A percentile compares a stretch with the other conserved stretches of the same genome.
These are phyloP conservation scores for Hyaloscypha bicolor DNA, from an alignment of 495 filamentous ascomycete species.

Conservation along the genomic window DNA sequence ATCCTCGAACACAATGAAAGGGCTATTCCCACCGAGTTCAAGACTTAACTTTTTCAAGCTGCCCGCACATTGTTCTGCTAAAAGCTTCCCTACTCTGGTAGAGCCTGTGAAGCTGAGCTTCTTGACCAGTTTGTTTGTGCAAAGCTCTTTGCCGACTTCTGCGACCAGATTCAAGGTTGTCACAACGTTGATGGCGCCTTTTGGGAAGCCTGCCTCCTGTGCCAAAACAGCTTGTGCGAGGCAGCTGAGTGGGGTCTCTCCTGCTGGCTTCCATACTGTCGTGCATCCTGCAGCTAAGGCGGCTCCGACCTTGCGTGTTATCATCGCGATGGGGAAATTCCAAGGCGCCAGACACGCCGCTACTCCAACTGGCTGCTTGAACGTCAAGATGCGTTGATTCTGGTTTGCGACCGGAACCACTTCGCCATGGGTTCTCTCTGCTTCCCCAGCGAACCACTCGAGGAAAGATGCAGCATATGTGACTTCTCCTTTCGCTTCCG, in stretches of 20 bases:
- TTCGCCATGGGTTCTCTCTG: conserved; percentile 68
- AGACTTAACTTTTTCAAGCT: conserved; percentile 84
- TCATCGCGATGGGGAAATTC: conserved; percentile 46
- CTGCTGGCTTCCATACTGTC: conserved; percentile 78
- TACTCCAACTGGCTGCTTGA: conserved; percentile 43
- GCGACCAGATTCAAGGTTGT: conserved; percentile 70
- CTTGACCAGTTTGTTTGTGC: conserved; percentile 65
- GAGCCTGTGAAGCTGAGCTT: conserved; percentile 89
- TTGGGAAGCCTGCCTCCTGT: conserved; percentile 77
- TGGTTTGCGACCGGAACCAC: conserved; percentile 37
- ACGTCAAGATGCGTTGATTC: conserved; percentile 31
- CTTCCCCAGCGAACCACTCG: conserved; percentile 81
- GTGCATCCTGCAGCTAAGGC: conserved; percentile 60
- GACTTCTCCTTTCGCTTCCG: conserved; percentile 73
- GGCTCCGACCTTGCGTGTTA: conserved; percentile 41
- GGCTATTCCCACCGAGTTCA: conserved; percentile 86
- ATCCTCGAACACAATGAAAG: conserved; percentile 92
- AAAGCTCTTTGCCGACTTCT: conserved; percentile 69
- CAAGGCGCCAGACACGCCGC: conserved; percentile 31
- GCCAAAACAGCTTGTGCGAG: conserved; percentile 80
- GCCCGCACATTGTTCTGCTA: conserved; percentile 75
- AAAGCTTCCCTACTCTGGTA: conserved; percentile 76
- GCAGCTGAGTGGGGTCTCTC: conserved; percentile 81
- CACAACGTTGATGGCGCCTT: conserved; percentile 79
- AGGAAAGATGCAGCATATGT: conserved; percentile 73